Conservation (phyloP, 2,329 filamentous ascomycete species). For the Trichoderma afroharzianum region DNA sequence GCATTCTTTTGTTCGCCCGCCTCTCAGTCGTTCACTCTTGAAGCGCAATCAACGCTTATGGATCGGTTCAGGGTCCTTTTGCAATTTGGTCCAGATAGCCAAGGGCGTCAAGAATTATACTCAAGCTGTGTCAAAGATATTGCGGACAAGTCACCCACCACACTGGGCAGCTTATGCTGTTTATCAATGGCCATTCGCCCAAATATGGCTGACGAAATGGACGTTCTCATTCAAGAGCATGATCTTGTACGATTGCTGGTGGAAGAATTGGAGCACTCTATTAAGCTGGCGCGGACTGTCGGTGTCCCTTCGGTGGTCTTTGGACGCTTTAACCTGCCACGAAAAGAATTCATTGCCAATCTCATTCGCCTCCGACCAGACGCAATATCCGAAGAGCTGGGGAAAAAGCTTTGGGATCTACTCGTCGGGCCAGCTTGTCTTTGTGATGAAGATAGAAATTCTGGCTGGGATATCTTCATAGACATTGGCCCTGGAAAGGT, state of each 20-base stretch:
- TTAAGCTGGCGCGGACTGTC: constrained; percentile 29
- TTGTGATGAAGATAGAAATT: constrained; percentile 57
- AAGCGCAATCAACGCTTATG: constrained; percentile 62
- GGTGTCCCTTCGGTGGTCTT: constrained; percentile 45
- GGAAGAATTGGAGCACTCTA: constrained; percentile 59
- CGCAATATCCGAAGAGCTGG: constrained; percentile 59
- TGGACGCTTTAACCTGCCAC: constrained; percentile 48
- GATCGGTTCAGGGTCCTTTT: constrained; percentile 61
- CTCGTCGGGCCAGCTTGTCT: constrained; percentile 64
- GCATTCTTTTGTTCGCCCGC: constrained; percentile 56
- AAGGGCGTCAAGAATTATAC: constrained; percentile 61
- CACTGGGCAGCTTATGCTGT: constrained; percentile 70
- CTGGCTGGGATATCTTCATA: constrained; percentile 67
- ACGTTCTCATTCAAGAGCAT: constrained; percentile 56
- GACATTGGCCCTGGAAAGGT: constrained; percentile 38
- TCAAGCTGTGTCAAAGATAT: constrained; percentile 67
- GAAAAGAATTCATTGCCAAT: constrained; percentile 53
- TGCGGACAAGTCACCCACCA: constrained; percentile 56
- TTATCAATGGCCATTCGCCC: constrained; percentile 49
- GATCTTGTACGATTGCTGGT: constrained; percentile 60
- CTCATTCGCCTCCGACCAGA: constrained; percentile 60
- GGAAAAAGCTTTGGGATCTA: constrained; percentile 65
- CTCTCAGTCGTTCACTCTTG: constrained; percentile 53
- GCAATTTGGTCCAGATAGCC: constrained; percentile 46
- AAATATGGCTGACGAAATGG: constrained; percentile 49